Base-by-base conservation (phyloP, 768 basidiomycete species). In the Amanita pseudoporphyria region DNA sequence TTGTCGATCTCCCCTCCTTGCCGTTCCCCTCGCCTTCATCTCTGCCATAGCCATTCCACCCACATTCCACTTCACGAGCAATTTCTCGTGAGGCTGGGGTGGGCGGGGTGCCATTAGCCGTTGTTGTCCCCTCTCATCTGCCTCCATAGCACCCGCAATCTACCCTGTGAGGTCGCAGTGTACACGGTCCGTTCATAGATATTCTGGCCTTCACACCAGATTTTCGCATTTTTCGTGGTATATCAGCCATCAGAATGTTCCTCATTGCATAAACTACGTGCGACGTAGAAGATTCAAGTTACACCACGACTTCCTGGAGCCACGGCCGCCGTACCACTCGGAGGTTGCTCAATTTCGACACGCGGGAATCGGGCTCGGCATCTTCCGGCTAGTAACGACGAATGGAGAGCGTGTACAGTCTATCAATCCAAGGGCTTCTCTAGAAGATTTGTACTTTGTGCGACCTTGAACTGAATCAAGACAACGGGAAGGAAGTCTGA, bases 371-470 rank as follows among this genome's bases (percentile, higher is more conserved):
- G 72, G 65, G 1, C 66, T 65, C 5, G 76, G 76, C 5, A 56
- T 81, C 35, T 61, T 66, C 21, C 70, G 74, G 18, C 61, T 80
- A 14, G 67, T 79, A 59, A 54, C 1, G 57, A 62, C 3, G 58
- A 62, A 22, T 81, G 79, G 81, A 73, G 69, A 55, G 77, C 75
- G 0, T 72, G 76, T 60, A 67, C 66, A 16, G 39, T 79, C 6
- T 72, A 72, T 56, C 2, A 68, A 71, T 38, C 67, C 81, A 72
- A 41, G 69, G 58, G 26, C 58, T 60, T 57, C 71, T 73, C 0
- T 73, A 75, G 52, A 63, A 66, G 44, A 60, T 63, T 6, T 77
- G 77, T 1, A 53, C 65, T 4, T 54, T 70, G 16, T 65, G 77
- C 14, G 60, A 65, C 53, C 49, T 47, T 9, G 42, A 62, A 14